Percentiles rank a stretch among this genome's conserved stretches.
Evolutionary conservation across 2,329 filamentous ascomycete species (phyloP).

Genomic region (Allantophomopsis cytisporea): DNA sequence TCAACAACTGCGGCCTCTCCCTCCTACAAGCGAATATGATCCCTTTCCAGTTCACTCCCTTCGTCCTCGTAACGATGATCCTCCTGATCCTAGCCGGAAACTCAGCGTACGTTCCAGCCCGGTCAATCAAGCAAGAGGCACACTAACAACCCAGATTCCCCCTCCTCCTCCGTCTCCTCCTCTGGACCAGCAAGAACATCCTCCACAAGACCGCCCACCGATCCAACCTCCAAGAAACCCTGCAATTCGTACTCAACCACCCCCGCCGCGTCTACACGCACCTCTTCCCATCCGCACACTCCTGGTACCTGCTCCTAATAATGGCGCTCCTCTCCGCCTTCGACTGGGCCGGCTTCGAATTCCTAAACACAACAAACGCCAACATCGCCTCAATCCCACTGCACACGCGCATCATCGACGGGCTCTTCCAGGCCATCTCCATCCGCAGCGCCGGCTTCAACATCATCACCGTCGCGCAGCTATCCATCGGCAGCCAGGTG

Average conservation of each 20-base stretch:
- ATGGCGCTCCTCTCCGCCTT: constrained; percentile 45
- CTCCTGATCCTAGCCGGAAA: constrained; percentile 50
- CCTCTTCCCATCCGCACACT: constrained; percentile 48
- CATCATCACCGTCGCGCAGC: constrained; percentile 42
- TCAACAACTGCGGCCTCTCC: background rate
- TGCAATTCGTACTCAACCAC: constrained; percentile 39
- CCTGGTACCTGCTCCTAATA: constrained; percentile 52
- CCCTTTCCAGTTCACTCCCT: constrained; percentile 24
- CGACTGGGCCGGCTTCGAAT: constrained; percentile 52
- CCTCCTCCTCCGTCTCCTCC: constrained; percentile 45
- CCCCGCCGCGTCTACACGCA: constrained; percentile 47
- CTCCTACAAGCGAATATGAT: constrained; percentile 10
- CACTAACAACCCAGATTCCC: constrained; percentile 19
- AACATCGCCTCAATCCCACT: constrained; percentile 39
- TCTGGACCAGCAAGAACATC: constrained; percentile 25
- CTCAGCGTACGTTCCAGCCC: constrained; percentile 26
- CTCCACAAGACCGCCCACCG: constrained; percentile 26
- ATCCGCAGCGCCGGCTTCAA: constrained; percentile 55
- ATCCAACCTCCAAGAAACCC: constrained; percentile 29
- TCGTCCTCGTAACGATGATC: constrained; percentile 32
- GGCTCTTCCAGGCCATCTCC: constrained; percentile 50
- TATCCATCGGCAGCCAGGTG: constrained; percentile 42
- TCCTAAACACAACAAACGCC: constrained; percentile 49
- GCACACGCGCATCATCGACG: constrained; percentile 43
- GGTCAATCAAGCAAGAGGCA: background rate